These are phyloP conservation scores for Fraxinus anomala DNA, from an alignment of 257 asterid genomes.

Conservation along the genomic window DNA sequence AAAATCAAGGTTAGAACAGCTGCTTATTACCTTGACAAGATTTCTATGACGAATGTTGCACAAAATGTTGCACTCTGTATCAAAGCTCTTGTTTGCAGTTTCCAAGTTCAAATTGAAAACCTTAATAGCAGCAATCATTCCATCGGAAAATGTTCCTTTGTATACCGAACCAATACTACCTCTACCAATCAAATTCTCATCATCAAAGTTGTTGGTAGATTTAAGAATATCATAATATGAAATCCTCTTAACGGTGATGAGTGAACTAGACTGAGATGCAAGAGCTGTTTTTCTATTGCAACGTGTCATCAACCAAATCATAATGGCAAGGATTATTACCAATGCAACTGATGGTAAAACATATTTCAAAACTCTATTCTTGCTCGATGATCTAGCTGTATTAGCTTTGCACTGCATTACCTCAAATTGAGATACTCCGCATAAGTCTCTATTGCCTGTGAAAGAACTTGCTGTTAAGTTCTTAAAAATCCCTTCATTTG, in stretches of 20 bases:
- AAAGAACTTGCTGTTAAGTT: no score
- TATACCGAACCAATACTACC: no score
- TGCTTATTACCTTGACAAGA: background rate
- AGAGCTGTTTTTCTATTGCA: background rate
- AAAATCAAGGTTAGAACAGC: background rate
- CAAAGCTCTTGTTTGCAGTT: constrained; percentile 3
- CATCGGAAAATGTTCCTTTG: no score
- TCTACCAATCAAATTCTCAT: no score
- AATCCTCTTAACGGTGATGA: background rate
- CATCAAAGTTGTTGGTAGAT: background rate
- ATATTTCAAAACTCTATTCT: background rate
- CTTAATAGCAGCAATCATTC: no score
- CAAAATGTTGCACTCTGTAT: constrained; percentile 8
- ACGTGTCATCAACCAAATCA: background rate
- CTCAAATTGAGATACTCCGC: no score
- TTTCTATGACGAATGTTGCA: constrained; percentile 6
- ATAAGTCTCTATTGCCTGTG: no score
- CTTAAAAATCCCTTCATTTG: no score
- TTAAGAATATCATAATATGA: background rate
- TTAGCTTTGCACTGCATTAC: no score
- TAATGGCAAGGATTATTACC: background rate
- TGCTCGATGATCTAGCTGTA: background rate
- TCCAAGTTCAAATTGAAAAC: background rate
- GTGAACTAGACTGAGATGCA: background rate
- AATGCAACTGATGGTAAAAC: background rate